Evolutionary conservation across 2,329 filamentous ascomycete species (phyloP).

Genomic region (Talaromyces atroroseus): DNA sequence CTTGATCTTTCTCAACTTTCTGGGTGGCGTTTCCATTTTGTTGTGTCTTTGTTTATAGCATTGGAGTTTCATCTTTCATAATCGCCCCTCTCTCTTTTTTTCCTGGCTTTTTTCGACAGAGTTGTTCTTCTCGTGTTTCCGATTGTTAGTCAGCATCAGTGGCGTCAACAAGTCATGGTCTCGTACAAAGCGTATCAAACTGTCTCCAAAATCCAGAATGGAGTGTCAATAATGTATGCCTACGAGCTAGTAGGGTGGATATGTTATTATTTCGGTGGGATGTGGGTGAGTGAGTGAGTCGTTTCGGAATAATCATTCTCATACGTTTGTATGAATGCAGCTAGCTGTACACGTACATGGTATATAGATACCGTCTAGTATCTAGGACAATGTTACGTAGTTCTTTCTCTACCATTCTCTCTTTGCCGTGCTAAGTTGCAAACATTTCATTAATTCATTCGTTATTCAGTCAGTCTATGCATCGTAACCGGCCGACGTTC

Average conservation of each 20-base stretch:
- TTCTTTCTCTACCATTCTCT: background rate
- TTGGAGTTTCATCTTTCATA: constrained; percentile 1
- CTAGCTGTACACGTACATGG: background rate
- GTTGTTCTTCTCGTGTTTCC: too few species aligned
- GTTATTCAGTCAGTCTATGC: background rate
- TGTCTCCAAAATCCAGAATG: background rate
- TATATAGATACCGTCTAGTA: background rate
- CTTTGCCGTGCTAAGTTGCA: too few species aligned
- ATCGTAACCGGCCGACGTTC: background rate
- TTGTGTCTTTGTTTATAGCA: background rate
- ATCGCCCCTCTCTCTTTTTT: constrained; percentile 3
- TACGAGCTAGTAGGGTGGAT: background rate
- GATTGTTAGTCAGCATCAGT: constrained; percentile 7
- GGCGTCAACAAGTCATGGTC: constrained; percentile 6
- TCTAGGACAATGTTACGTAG: background rate
- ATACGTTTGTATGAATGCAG: too few species aligned
- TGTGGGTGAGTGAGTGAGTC: too few species aligned
- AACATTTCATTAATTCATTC: too few species aligned
- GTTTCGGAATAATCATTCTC: too few species aligned
- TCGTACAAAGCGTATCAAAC: background rate
- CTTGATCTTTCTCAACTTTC: constrained; percentile 19
- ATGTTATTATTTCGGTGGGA: too few species aligned
- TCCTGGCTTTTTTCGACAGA: background rate
- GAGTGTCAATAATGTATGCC: constrained; percentile 4
- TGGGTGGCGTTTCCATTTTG: background rate